Conservation (phyloP, 2,329 filamentous ascomycete genomes). For the Lasiodiplodia citricola region DNA sequence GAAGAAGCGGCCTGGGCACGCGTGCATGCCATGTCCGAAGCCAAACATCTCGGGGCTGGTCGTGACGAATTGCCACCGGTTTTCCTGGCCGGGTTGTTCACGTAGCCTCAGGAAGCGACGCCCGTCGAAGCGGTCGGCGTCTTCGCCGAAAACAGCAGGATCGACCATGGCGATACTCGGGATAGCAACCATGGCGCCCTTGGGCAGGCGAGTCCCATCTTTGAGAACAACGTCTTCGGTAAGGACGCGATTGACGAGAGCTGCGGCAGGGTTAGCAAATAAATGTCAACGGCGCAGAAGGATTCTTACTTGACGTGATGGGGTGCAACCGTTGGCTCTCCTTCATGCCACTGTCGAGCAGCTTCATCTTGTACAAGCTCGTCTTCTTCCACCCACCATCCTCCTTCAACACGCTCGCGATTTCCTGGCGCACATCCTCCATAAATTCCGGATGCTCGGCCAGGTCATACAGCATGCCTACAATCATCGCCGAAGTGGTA, state of each 20-base stretch:
- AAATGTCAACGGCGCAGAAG: not conserved
- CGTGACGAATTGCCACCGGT: constrained; percentile 36
- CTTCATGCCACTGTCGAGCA: constrained; percentile 32
- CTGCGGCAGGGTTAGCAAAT: not conserved
- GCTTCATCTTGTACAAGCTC: constrained; percentile 27
- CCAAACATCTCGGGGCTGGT: constrained; percentile 32
- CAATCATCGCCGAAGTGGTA: constrained; percentile 29
- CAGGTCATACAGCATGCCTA: constrained; percentile 29
- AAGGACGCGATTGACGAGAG: constrained; percentile 24
- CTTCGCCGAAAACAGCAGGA: constrained; percentile 19
- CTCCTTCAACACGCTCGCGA: constrained; percentile 21
- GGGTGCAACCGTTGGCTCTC: constrained; percentile 29
- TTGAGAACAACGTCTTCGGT: constrained; percentile 28
- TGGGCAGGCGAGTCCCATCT: constrained; percentile 29
- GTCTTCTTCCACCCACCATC: constrained; percentile 26
- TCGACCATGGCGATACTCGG: constrained; percentile 16
- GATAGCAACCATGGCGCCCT: constrained; percentile 27
- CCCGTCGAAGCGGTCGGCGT: constrained; percentile 28
- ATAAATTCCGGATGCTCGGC: constrained; percentile 29
- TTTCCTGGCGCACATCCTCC: constrained; percentile 28
- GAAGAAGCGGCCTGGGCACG: constrained; percentile 42
- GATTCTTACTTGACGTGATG: constrained; percentile 2
- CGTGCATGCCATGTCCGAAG: constrained; percentile 37
- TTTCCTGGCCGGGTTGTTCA: not conserved
- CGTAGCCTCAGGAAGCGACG: constrained; percentile 25